A percentile compares a stretch with the other conserved stretches of the same genome.
Evolutionary conservation across 225 moss, liverwort and hornwort species (phyloP).

Genomic region (Climacium dendroides): DNA sequence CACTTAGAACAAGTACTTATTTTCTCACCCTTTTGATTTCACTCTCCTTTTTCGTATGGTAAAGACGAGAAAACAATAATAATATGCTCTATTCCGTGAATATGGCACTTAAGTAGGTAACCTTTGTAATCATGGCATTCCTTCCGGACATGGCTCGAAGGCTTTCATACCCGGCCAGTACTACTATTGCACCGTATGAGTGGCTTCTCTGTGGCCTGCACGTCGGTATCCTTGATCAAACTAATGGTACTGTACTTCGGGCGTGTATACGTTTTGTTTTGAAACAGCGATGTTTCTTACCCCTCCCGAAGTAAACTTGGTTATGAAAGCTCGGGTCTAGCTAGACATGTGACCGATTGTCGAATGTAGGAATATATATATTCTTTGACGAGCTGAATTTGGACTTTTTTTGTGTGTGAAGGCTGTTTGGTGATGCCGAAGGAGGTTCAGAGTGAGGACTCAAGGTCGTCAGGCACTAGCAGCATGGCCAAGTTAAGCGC

Average conservation of each 20-base stretch:
- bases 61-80: neutral
- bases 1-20: constrained; percentile 25
- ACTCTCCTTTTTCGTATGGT: neutral
- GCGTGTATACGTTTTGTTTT: neutral
- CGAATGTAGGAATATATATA: neutral
- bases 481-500: constrained; percentile 99
- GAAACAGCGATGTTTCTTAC: constrained; percentile 15
- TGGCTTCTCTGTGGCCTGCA: constrained; percentile 12
- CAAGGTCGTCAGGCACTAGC: constrained; percentile 31
- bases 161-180: neutral
- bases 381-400: neutral
- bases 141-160: constrained; percentile 25
- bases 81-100: neutral
- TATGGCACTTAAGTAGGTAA: constrained; percentile 17
- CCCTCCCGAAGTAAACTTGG: neutral
- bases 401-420: neutral
- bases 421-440: constrained; percentile 43
- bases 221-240: constrained; percentile 21
- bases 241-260: constrained; percentile 3
- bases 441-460: constrained; percentile 41
- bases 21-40: neutral
- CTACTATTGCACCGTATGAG: constrained; percentile 3
- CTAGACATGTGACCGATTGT: neutral
- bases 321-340: neutral
- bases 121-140: constrained; percentile 20